Conservation (phyloP, 2,329 filamentous ascomycete genomes). For the Neurospora sp. region DNA sequence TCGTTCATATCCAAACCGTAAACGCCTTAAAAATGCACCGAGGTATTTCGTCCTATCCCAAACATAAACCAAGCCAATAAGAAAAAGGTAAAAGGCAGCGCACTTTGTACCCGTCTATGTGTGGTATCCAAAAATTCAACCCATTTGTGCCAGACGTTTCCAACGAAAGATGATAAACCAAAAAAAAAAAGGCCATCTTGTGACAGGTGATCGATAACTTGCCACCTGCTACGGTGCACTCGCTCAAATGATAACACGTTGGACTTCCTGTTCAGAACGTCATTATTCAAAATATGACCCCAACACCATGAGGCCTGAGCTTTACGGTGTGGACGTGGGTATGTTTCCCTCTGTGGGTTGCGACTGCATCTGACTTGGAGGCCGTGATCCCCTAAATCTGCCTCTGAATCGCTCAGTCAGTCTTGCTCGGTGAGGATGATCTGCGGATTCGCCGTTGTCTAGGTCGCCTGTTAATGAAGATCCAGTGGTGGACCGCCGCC, state of each 20-base stretch:
- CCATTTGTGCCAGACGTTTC: background rate
- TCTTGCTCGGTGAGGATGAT: slow-evolving; percentile 18
- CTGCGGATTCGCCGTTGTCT: slow-evolving; percentile 28
- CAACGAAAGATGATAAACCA: background rate
- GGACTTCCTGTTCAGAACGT: background rate
- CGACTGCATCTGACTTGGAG: background rate
- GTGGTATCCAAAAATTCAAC: background rate
- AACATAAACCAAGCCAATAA: background rate
- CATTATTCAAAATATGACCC: background rate
- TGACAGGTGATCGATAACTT: background rate
- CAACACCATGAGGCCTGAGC: background rate
- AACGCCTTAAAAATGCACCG: background rate
- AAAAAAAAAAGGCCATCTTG: background rate
- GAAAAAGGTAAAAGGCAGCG: background rate
- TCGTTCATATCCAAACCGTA: background rate
- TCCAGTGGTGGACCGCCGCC: slow-evolving; percentile 5
- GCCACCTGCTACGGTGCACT: background rate
- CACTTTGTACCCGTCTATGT: background rate
- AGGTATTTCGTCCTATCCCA: background rate
- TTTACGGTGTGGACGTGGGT: background rate
- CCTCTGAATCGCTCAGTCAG: slow-evolving; percentile 42
- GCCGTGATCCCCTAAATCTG: slow-evolving; percentile 30
- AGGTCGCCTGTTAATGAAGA: slow-evolving; percentile 21
- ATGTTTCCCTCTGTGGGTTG: background rate
- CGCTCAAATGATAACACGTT: background rate